Percentiles rank a stretch among this genome's conserved stretches.
These are phyloP conservation scores for Xylaria multiplex DNA, from an alignment of 2,329 filamentous ascomycete species.

Conservation along the genomic window DNA sequence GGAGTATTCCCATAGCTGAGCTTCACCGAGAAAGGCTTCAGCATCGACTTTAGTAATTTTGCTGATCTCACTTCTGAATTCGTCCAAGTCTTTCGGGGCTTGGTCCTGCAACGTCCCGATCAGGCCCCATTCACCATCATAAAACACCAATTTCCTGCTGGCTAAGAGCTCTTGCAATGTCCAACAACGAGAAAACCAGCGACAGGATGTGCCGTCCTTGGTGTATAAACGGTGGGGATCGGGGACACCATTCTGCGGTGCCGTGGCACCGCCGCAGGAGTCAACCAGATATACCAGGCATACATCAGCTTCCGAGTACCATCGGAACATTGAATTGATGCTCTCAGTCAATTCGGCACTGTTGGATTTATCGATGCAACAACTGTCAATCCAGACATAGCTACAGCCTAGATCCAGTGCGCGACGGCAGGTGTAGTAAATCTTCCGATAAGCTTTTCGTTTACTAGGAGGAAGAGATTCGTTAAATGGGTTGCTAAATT, in stretches of 20 bases:
- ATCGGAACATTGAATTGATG: slow-evolving; percentile 13
- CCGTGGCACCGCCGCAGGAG: background rate
- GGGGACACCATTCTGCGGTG: background rate
- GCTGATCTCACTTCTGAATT: background rate
- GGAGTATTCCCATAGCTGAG: background rate
- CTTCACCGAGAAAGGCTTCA: background rate
- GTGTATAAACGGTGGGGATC: background rate
- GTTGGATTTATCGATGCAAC: slow-evolving; percentile 17
- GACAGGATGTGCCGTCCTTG: background rate
- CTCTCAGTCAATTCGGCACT: background rate
- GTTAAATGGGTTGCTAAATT: background rate
- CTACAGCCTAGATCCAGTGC: background rate
- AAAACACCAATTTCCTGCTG: background rate
- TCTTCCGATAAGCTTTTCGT: slow-evolving; percentile 1
- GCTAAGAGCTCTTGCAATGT: slow-evolving; percentile 1
- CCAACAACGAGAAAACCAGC: slow-evolving; percentile 18
- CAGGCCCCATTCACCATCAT: background rate
- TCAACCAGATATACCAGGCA: slow-evolving; percentile 18
- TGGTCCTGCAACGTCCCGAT: background rate
- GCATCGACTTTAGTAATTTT: background rate
- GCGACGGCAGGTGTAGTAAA: background rate
- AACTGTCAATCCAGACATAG: slow-evolving; percentile 16
- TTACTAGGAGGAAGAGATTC: background rate
- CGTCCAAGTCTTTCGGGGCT: background rate
- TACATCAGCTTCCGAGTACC: slow-evolving; percentile 14